These are phyloP conservation scores for Phyllosticta citrichinensis DNA, from an alignment of 2,329 filamentous ascomycete species.

Conservation along the genomic window DNA sequence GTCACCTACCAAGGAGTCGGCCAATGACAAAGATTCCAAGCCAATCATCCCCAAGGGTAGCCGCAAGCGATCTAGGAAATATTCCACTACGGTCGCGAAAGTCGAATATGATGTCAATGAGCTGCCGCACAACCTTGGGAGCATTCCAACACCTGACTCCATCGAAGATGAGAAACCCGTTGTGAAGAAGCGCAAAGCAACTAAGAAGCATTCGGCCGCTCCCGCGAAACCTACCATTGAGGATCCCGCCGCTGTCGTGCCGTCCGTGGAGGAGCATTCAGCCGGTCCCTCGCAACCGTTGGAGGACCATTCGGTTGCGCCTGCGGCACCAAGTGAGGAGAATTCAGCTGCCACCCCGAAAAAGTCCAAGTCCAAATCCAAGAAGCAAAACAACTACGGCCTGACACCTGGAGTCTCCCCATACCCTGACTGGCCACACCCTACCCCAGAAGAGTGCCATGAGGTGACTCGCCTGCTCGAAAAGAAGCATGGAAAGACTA, in stretches of 20 bases:
- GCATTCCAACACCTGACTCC: slow-evolving; percentile 13
- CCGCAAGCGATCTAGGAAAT: slow-evolving; percentile 27
- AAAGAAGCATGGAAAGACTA: slow-evolving; percentile 53
- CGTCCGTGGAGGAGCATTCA: background rate
- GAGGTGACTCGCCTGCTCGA: slow-evolving; percentile 58
- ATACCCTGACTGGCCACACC: slow-evolving; percentile 56
- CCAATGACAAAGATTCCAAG: background rate
- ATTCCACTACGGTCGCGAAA: slow-evolving; percentile 18
- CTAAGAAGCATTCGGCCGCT: slow-evolving; percentile 17
- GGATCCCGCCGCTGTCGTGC: background rate
- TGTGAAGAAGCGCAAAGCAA: slow-evolving; percentile 3
- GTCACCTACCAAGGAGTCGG: slow-evolving; percentile 7
- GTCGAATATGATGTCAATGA: slow-evolving; percentile 35
- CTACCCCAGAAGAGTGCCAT: slow-evolving; percentile 59
- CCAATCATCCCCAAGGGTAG: slow-evolving; percentile 11
- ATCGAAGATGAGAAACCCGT: background rate
- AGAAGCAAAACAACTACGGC: slow-evolving; percentile 34
- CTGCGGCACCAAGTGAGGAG: slow-evolving; percentile 14
- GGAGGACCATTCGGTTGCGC: too few species aligned
- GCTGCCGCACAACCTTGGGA: slow-evolving; percentile 48
- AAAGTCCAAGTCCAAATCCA: slow-evolving; percentile 26
- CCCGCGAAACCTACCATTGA: slow-evolving; percentile 22
- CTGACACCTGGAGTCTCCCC: slow-evolving; percentile 46
- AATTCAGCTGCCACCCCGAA: slow-evolving; percentile 18
- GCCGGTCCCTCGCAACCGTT: background rate